Base-by-base conservation (phyloP, 2,329 filamentous ascomycete species). In the Ophiostoma himal-ulmi region DNA sequence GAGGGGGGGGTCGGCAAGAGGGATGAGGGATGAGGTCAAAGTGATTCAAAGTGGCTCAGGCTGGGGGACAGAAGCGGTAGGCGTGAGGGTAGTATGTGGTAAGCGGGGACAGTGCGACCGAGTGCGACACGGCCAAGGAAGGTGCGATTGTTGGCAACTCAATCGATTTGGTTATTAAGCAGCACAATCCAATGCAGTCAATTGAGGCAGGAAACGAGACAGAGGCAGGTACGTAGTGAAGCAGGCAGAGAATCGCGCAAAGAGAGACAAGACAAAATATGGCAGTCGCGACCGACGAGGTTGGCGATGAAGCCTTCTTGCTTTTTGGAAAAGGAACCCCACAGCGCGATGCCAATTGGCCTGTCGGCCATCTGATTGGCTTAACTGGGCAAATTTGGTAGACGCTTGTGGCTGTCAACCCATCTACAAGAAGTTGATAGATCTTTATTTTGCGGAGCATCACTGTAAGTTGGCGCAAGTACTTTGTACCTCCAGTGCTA, bases 21-120 rank as follows among this genome's bases (percentile, higher is more conserved):
- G 37, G 37, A 39, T 10, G 36, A 5, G 2, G 2, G 36, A 37
- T 17, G 44, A 17, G 44, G 44, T 48, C 17, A 8, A 34, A 20
- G 34, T 17, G 52, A 37, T 48, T 22, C 48, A 52, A 36, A 30
- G 62, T 20, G 62, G 52, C 69, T 48, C 37, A 39, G 48, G 62
- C 41, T 22, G 8, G 65, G 39, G 26, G 37, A 37, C 20, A 67
- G 22, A 37, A n/a, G 34, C 30, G 60, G 60, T 14, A 64, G 34
- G 60, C 60, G 60, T 6, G 30, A 37, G 60, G 52, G 14, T 54
- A 22, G 14, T 44, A 52, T 26, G 37, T 48, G 52, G 20, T 22
- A 54, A 68, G 34, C 14, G 52, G 66, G 52, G 62, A 65, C 34
- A 65, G 62, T 65, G 62, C 34, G 26, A 62, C 57, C 10, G 52